Base-by-base conservation (phyloP, 2,329 filamentous ascomycete genomes). In the Cladosporium halotolerans region DNA sequence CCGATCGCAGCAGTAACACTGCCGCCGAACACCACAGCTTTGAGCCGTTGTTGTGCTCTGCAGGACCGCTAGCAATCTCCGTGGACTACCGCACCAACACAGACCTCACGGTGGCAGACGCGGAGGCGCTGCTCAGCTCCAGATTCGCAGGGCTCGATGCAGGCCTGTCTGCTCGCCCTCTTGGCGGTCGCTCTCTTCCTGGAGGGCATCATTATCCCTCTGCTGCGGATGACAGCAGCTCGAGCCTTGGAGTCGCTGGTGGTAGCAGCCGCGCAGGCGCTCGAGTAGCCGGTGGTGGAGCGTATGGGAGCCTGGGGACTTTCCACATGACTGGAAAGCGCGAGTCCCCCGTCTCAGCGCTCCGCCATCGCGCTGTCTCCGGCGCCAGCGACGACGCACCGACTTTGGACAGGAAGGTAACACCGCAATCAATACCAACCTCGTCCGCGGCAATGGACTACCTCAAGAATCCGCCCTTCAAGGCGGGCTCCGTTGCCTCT, bases 391-490 rank as follows among this genome's bases (percentile, higher is more conserved):
- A 55, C 36, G 50, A 49, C 11, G 18, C 34, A 33, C 32, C 42
- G 19, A 18, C 73, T 79, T 45, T 78, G 78, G 51, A 53, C 16
- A 33, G 51, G 14, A 47, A 31, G 13, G 44, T 41, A 9, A 53
- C 51, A 41, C 51, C 51, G 14, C 51, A 53, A 43, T 53, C 51
- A 19, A 53, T 53, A 47, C 51, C 51, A 41, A 53, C 43, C n/a
- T 50, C 81, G 90, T 36, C 51, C 14, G 36, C 42, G 13, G 38
- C 38, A 14, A 62, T 82, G 89, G 50, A 85, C 88, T 6, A 96
- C 89, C 0, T 96, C 18, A 95, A 89, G 0, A 96, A 96, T 63
- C 89, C 95, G 62, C 91, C 92, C 0, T 99, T 99, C 76, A 99
- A 99, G 71, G 89, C 91, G 11, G 92, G 92, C 9, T 95, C 92